Evolutionary conservation across 305 asterid species (phyloP).

Genomic region (Fraxinus baroniana): DNA sequence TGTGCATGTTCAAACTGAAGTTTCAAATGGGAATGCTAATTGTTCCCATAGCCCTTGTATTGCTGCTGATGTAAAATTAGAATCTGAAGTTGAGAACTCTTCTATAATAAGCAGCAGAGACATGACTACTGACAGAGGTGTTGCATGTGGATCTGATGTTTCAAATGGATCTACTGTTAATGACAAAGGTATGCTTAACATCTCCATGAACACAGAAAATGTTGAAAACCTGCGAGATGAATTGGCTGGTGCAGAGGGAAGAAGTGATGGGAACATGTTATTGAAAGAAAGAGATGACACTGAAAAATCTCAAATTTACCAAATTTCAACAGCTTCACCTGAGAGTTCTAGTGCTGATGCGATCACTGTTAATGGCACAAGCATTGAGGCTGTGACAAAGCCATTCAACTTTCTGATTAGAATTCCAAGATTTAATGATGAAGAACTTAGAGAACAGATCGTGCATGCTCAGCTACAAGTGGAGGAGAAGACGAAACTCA

Average conservation of each 20-base stretch:
- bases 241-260: constrained; percentile 28
- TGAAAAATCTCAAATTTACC: constrained; percentile 26
- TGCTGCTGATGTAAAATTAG: constrained; percentile 36
- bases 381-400: constrained; percentile 30
- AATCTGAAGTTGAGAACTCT: constrained; percentile 33
- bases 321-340: constrained; percentile 29
- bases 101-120: constrained; percentile 28
- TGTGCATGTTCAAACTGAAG: constrained; percentile 27
- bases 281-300: constrained; percentile 29
- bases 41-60: constrained; percentile 26
- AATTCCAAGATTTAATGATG: constrained; percentile 76
- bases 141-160: constrained; percentile 31
- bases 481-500: constrained; percentile 74
- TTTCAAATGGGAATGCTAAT: constrained; percentile 27
- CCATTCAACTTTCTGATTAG: constrained; percentile 67
- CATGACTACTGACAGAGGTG: constrained; percentile 25
- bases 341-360: constrained; percentile 29
- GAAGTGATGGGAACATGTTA: constrained; percentile 19
- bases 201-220: constrained; percentile 28
- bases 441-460: constrained; percentile 58
- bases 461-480: constrained; percentile 58
- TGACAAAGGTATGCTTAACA: constrained; percentile 28
- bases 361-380: constrained; percentile 34
- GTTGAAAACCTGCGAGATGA: constrained; percentile 34
- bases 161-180: constrained; percentile 29